Base-by-base conservation (phyloP, 2,329 filamentous ascomycete species). In the Epichloe elymi region DNA sequence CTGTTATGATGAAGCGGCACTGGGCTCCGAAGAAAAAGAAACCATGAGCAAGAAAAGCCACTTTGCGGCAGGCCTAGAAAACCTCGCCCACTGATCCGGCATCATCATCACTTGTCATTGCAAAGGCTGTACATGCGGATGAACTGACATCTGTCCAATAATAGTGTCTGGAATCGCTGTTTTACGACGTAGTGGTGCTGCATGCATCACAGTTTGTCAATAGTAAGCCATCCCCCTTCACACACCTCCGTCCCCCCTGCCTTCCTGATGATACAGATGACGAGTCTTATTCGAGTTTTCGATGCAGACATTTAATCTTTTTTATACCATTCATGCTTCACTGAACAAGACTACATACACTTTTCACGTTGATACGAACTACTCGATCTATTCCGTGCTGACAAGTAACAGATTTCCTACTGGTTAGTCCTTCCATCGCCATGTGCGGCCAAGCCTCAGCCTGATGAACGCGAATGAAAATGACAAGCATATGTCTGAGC, bases 401-500 rank as follows among this genome's bases (percentile, higher is more conserved):
- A 64, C 51, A 37, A 38, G 50, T 51, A 20, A 23, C 46, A 53
- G 33, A 35, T 52, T 10, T 17, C 33, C 1, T 39, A 54, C 26
- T 46, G 51, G 57, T 59, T 50, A 64, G 63, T 67, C 19, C 19
- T 15, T 39, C 10, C 26, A 38, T 36, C 23, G 14, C 36, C 35
- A n/a, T 33, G 2, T 50, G 38, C 48, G 54, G 51, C 51, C 40
- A 48, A 56, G 47, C 54, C 55, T 58, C 58, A 60, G 56, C 61
- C 81, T 93, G 88, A 93, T 93, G 87, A 93, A 78, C 68, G 75
- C 80, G 88, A 84, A 79, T 75, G 74, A 76, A 78, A 84, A 82
- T 80, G 88, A 94, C 88, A 94, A 94, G 88, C 88, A 94, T 94
- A 94, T 94, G 88, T 94, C 88, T 78, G 83, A 94, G 88, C 81